Percentiles rank a stretch among this genome's conserved stretches.
Conservation (phyloP, 208 protist genomes). For the Tritrichomonas foetus region DNA sequence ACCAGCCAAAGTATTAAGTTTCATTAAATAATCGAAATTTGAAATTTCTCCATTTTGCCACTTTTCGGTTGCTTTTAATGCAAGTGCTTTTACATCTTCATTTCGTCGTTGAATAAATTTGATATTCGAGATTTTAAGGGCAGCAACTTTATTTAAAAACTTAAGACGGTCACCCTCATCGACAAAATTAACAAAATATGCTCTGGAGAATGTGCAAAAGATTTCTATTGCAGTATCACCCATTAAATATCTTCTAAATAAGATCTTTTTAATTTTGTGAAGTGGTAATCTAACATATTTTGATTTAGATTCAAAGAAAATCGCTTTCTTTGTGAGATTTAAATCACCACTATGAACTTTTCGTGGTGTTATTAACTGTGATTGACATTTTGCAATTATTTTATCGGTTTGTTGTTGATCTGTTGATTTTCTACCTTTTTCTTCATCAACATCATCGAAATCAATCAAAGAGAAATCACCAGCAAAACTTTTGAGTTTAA, state of each 20-base stretch:
- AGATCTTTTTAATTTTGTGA: background rate
- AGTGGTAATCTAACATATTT: background rate
- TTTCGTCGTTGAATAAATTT: background rate
- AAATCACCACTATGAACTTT: background rate
- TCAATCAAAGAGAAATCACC: no score
- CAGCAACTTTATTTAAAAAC: background rate
- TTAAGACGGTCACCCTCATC: background rate
- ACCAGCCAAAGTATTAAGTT: conserved; percentile 90
- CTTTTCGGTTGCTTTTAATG: background rate
- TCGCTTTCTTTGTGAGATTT: background rate
- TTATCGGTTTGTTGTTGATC: no score
- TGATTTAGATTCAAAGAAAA: background rate
- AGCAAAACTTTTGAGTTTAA: no score
- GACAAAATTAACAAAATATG: background rate
- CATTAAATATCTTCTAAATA: background rate
- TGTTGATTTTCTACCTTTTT: background rate
- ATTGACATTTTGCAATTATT: no score
- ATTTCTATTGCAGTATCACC: background rate
- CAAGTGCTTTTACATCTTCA: background rate
- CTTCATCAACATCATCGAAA: background rate
- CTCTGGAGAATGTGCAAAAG: background rate
- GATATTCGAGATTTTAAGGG: background rate
- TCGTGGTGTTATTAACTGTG: background rate
- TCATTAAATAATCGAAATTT: conserved; percentile 97
- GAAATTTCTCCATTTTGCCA: background rate